Conservation (phyloP, 257 asterid species). For the Thymus mandschuricus region DNA sequence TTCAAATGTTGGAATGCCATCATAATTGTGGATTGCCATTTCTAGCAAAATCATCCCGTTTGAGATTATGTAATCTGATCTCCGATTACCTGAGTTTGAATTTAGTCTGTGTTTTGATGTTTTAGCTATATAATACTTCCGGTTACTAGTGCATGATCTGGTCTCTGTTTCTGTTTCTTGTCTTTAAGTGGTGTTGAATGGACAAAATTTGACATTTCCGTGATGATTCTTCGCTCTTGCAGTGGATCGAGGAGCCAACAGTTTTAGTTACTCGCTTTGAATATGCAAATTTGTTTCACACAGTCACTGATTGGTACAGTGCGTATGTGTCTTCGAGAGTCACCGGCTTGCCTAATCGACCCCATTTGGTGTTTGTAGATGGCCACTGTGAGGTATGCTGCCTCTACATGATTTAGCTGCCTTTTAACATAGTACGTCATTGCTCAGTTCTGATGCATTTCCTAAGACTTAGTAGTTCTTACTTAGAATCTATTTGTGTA, state of each 20-base stretch:
- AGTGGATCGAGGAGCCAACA: constrained; percentile 98
- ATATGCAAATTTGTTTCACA: constrained; percentile 95
- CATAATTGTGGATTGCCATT: constrained; percentile 11
- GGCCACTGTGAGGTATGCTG: constrained; percentile 92
- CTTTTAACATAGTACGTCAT: neutral
- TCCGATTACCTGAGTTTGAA: constrained; percentile 3
- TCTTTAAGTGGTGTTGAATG: neutral
- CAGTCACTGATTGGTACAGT: constrained; percentile 96
- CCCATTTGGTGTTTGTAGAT: constrained; percentile 86
- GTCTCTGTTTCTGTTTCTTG: constrained; percentile 4
- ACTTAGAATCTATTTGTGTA: neutral
- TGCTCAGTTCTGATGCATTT: neutral
- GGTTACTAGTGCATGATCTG: neutral
- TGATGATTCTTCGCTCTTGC: constrained; percentile 37
- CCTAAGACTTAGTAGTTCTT: too few species aligned
- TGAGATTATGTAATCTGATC: neutral
- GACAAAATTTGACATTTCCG: constrained; percentile 23
- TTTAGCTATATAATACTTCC: constrained; percentile 9
- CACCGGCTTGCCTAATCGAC: constrained; percentile 88
- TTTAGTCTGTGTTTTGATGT: neutral
- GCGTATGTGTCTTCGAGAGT: constrained; percentile 91
- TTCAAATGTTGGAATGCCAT: neutral
- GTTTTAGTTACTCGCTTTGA: constrained; percentile 88
- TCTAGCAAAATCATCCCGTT: neutral
- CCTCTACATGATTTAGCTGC: neutral